phyloP scores from a whole-genome alignment of 2,329 filamentous ascomycete species.

The Diplodia mutila region DNA sequence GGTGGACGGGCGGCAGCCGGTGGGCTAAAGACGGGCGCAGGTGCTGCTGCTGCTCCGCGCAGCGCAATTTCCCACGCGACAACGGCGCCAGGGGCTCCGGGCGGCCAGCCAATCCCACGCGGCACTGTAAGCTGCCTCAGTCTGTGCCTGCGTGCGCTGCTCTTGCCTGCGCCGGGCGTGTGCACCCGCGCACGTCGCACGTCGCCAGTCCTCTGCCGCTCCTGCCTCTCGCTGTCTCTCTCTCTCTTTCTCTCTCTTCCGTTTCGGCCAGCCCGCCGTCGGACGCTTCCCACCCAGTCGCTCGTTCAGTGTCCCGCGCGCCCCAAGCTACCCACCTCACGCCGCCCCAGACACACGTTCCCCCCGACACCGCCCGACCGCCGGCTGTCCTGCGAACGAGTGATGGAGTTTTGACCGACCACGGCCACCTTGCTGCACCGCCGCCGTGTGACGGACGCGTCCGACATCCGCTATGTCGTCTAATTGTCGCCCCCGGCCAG shows the following conservation, averaged over 20 bases:
- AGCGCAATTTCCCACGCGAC: constrained; percentile 24
- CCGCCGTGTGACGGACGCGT: constrained; percentile 15
- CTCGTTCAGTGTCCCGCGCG: constrained; percentile 15
- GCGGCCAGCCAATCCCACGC: constrained; percentile 18
- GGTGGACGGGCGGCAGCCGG: neutral
- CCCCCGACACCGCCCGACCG: neutral
- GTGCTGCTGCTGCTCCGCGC: neutral
- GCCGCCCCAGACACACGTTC: neutral
- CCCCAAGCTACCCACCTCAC: neutral
- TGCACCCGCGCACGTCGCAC: neutral
- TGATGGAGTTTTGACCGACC: constrained; percentile 17
- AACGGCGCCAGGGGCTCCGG: constrained; percentile 4
- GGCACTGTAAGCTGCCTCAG: neutral
- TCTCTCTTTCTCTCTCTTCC: neutral
- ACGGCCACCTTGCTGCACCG: constrained; percentile 11
- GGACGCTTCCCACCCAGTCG: constrained; percentile 23
- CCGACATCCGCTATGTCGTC: constrained; percentile 10
- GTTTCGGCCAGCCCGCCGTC: constrained; percentile 14
- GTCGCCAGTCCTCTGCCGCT: constrained; percentile 9
- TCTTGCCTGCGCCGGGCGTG: neutral
- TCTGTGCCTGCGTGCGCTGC: neutral
- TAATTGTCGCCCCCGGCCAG: neutral
- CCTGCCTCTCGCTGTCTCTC: constrained; percentile 10
- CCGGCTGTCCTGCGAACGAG: constrained; percentile 6
- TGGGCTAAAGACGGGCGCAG: neutral